Conservation (phyloP, 306 rosid genomes). For the Calophaca sinica region DNA sequence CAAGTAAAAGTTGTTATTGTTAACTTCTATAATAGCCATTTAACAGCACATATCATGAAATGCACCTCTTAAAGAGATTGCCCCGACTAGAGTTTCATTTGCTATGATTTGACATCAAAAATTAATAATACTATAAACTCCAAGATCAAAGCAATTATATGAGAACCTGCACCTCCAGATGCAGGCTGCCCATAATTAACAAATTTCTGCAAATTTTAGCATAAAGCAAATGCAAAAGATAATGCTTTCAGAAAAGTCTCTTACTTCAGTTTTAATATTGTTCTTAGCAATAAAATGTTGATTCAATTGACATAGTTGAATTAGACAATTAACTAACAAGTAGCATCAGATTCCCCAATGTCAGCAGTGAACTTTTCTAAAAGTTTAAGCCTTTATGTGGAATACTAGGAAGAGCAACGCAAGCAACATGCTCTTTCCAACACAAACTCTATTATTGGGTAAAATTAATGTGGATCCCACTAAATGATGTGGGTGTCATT, state of each 20-base stretch:
- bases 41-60: conserved; percentile 8
- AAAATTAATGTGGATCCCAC: neutral
- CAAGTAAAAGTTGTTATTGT: conserved; percentile 39
- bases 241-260: conserved; percentile 8
- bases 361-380: neutral
- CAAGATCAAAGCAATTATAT: conserved; percentile 4
- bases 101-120: conserved; percentile 4
- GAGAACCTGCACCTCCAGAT: conserved; percentile 17
- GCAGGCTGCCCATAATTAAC: neutral
- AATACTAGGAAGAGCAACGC: neutral
- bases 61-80: conserved; percentile 26
- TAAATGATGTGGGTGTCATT: neutral
- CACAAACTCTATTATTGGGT: neutral
- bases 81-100: conserved; percentile 26
- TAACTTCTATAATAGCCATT: conserved; percentile 26
- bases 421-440: neutral
- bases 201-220: neutral
- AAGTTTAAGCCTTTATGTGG: neutral
- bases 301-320: neutral
- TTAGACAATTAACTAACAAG: neutral
- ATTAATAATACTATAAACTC: conserved; percentile 5
- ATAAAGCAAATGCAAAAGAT: neutral
- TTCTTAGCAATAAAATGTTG: conserved; percentile 1
- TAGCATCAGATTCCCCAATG: too few relatives aligned
- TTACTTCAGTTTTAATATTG: conserved; percentile 10